Evolutionary conservation across 306 rosid genomes (phyloP), one percentile per base, ranked within the genome.

Genomic region (Cucumis hystrix): DNA sequence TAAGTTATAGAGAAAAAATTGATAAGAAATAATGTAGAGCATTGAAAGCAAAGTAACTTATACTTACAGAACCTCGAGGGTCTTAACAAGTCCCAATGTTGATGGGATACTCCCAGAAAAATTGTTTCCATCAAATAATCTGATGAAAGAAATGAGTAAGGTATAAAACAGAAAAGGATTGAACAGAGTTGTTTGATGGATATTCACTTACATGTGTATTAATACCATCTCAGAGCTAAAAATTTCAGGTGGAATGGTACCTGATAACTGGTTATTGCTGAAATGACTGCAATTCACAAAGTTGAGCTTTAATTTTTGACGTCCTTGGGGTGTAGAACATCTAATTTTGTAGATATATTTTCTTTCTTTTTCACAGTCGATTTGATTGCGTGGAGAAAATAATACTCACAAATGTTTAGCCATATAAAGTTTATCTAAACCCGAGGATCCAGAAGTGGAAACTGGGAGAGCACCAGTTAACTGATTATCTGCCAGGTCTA

Each of bases 31-130:
- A 45, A 56, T 77, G 1, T 65, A n/a, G 20, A 10, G 61, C 4
- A 21, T 4, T 39, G 75, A 55, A 82, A 20, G 62, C 55, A 77
- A 68, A 74, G 82, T 80, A 47, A 65, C 7, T 68, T 83, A 72
- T 83, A 90, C 99, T 92, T 88, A 95, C 99, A 95, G 97, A 88
- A 91, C 97, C 77, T 95, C 96, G 21, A 95, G 89, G 72, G 88
- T 89, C 83, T 83, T 81, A 78, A 95, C 93, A 78, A 84, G 88
- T 79, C 89, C 92, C 63, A 95, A 8, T 65, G 99, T 83, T 16
- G 88, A 70, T 33, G 99, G 99, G 58, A 95, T 85, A 62, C 43
- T 41, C 69, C 96, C 99, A 35, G 54, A 80, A 39, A 95, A 79
- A 8, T 78, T 63, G 80, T 95, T 95, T 60, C 92, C 92, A 81